Evolutionary conservation across 306 rosid genomes (phyloP).

Genomic region (Ziziphus jujuba): DNA sequence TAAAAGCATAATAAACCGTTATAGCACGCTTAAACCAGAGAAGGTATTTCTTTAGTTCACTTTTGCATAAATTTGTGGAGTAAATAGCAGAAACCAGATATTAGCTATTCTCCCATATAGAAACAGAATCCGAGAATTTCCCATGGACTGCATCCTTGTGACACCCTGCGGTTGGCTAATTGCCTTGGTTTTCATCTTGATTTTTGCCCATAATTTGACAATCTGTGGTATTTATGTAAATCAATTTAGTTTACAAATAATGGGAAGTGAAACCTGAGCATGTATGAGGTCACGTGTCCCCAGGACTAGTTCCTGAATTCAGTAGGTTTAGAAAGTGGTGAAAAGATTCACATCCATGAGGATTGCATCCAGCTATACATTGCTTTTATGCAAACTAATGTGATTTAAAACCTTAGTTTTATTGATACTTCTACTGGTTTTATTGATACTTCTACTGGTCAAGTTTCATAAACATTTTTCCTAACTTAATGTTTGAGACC

Average conservation of each 20-base stretch:
- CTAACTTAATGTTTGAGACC: conserved; percentile 26
- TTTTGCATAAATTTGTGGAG: neutral
- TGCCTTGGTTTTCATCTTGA: neutral
- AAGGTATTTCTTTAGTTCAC: conserved; percentile 50
- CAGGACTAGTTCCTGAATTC: neutral
- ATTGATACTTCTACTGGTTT: too few species aligned
- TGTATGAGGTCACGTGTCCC: neutral
- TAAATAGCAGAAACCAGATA: neutral
- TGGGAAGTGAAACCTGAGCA: neutral
- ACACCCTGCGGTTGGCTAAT: neutral
- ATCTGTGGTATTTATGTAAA: neutral
- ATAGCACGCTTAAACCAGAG: conserved; percentile 69
- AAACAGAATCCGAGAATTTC: neutral
- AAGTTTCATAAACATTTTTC: conserved; percentile 1
- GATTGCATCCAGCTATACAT: too few species aligned
- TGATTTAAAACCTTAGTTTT: too few species aligned
- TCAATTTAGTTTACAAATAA: too few species aligned
- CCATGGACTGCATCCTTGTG: neutral
- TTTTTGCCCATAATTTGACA: neutral
- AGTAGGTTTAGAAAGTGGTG: too few species aligned
- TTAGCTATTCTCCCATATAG: neutral
- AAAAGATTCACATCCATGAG: too few species aligned
- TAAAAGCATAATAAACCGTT: conserved; percentile 50
- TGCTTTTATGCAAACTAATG: too few species aligned
- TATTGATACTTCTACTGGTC: too few species aligned